phyloP scores from a whole-genome alignment of 768 basidiomycete species.

The Agrocybe pediades region DNA sequence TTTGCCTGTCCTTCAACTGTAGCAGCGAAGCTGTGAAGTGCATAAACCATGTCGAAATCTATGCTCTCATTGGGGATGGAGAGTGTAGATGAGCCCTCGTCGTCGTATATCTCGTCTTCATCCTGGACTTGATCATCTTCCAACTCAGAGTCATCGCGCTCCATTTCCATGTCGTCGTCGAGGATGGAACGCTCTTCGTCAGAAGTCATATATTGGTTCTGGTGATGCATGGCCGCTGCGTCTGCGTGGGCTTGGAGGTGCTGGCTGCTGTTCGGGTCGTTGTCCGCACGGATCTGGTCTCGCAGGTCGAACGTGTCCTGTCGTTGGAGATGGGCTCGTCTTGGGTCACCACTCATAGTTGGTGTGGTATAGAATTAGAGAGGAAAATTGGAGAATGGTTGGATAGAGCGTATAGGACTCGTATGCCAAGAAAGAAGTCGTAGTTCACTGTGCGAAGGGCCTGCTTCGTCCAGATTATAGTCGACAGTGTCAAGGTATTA shows the following conservation, averaged over 20 bases:
- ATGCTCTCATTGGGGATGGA: conserved; percentile 91
- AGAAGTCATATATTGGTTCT: conserved; percentile 34
- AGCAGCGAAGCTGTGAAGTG: conserved; percentile 95
- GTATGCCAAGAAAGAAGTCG: not conserved
- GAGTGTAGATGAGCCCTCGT: conserved; percentile 79
- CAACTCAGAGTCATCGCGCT: conserved; percentile 43
- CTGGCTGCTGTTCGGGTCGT: conserved; percentile 44
- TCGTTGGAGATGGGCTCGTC: conserved; percentile 25
- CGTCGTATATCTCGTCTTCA: conserved; percentile 73
- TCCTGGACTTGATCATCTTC: conserved; percentile 85
- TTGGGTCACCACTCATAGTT: conserved; percentile 29
- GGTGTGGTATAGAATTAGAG: not conserved
- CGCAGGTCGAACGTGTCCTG: conserved; percentile 76
- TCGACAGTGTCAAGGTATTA: not conserved
- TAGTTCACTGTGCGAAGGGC: conserved; percentile 9
- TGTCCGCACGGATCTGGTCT: conserved; percentile 58
- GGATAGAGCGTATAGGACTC: conserved; percentile 3
- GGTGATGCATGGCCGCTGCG: conserved; percentile 34
- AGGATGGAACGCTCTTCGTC: conserved; percentile 75
- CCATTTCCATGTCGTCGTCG: conserved; percentile 17
- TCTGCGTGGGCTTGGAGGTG: conserved; percentile 46
- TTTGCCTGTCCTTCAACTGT: conserved; percentile 99
- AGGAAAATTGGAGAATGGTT: conserved; percentile 10
- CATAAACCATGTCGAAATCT: conserved; percentile 91
- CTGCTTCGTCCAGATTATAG: conserved; percentile 12